Evolutionary conservation across 495 filamentous ascomycete species (phyloP), one percentile per base, ranked within the genome.

Genomic region (Cenococcum geophilum): DNA sequence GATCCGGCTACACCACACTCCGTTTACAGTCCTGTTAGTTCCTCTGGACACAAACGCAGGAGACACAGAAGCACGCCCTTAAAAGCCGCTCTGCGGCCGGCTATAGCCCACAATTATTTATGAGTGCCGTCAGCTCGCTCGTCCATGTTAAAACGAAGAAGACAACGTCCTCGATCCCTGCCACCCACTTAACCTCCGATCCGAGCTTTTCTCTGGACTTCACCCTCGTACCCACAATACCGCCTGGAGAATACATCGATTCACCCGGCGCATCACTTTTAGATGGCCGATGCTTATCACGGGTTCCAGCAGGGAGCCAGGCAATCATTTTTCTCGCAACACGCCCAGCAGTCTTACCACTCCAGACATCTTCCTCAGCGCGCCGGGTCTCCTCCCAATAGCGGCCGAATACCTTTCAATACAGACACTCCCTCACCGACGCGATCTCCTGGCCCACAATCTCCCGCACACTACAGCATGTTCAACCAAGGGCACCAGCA

Each of bases 241-340:
- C 57, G 53, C 59, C 64, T 49, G 23, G 60, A 45, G 60, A 47
- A 49, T 11, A 22, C 18, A 32, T 20, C 25, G 23, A 35, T 18
- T 21, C 50, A 37, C 47, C 18, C 40, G 48, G 35, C 52, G 40
- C 70, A 55, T 35, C 40, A 62, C 25, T 53, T 51, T 79, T 86
- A 84, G 81, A 91, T 91, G 87, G 87, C 88, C 83, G 87, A 91
- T 89, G 87, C 83, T 85, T 79, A 79, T 73, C 83, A 86, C 79
- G 83, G 84, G 75, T 87, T 85, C 80, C 82, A 84, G 76, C 82
- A 86, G 80, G 82, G 82, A 76, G 78, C 81, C 77, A 81, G 83
- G 74, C 82, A 81, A 71, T 84, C 81, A 71, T 81, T 76, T 71
- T 85, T 80, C 66, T 77, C 78, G 72, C 75, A 80, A 63, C 78